phyloP scores from a whole-genome alignment of 1,284 basidiomycete species.

The Moesziomyces globuligerus region DNA sequence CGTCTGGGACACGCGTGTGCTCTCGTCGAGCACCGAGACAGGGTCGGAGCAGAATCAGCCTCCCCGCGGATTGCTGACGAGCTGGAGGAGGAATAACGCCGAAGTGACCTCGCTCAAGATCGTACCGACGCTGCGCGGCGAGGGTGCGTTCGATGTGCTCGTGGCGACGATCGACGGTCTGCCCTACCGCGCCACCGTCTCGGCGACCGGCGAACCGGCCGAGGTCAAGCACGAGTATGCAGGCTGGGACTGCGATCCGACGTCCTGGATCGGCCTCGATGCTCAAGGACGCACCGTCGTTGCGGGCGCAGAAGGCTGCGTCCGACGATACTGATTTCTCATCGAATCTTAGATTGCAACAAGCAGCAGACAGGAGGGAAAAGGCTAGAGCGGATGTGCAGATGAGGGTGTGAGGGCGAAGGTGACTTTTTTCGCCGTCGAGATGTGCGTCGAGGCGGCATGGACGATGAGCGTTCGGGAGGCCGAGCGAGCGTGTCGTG shows the following conservation, averaged over 20 bases:
- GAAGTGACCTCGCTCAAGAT: constrained; percentile 15
- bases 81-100: constrained; percentile 35
- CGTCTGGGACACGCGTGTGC: constrained; percentile 72
- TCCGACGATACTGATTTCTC: constrained; percentile 31
- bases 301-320: constrained; percentile 44
- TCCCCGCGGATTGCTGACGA: constrained; percentile 21
- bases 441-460: no score
- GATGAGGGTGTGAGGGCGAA: no score
- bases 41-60: not conserved
- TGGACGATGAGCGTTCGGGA: no score
- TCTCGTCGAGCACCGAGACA: constrained; percentile 52
- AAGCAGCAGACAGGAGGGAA: not conserved
- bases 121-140: not conserved
- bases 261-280: constrained; percentile 33
- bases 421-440: no score
- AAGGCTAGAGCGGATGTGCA: no score
- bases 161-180: constrained; percentile 56
- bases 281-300: constrained; percentile 19
- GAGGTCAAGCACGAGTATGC: constrained; percentile 44
- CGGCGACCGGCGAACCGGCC: not conserved
- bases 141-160: constrained; percentile 12
- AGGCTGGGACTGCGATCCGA: constrained; percentile 56
- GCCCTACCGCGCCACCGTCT: constrained; percentile 37
- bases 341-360: no score
- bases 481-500: no score